Evolutionary conservation across 495 filamentous ascomycete species (phyloP), one percentile per base, ranked within the genome.

Genomic region (Mytilinidion resinicola): DNA sequence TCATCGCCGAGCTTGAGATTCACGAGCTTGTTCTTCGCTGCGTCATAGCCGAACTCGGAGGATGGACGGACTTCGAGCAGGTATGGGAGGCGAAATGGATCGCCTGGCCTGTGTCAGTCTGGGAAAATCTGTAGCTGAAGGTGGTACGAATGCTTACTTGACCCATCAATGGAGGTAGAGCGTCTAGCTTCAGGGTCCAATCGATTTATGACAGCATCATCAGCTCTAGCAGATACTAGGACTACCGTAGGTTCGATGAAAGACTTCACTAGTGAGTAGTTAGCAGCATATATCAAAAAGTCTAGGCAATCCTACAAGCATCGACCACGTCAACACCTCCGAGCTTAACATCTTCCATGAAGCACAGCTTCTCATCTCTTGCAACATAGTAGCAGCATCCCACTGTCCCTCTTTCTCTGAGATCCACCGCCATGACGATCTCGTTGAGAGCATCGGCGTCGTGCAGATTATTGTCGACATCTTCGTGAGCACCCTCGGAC

Each of bases 301-400:
- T 41, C 1, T n/a, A 47, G 9, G 72, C 78, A 57, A 6, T 6
- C 6, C 6, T 62, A 87, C 85, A 69, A 52, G 73, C 82, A 66
- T 95, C 84, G 25, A 96, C 76, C 20, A 84, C 76, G 38, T 92
- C 89, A 14, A 85, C 69, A 8, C 81, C 82, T 3, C 86, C 86
- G 46, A 85, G 77, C 37, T 80, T 79, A n/a, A 87, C 78, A 67
- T 97, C 93, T 62, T 91, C 85, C 65, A 95, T 82, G 49, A 96
- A 72, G 35, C 86, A 87, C 11, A 98, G 71, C 48, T 76, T 85
- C 67, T 90, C 85, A 35, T 95, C 84, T 42, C 80, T 72, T 3
- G 84, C 85, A 19, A 86, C 76, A 70, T 92, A 98, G 70, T 93
- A 96, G 21, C 88, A 85, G 68, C 91, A 97, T 5, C 93, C 93